Evolutionary conservation across 163 green algal species (phyloP), one percentile per base, ranked within the genome.

Genomic region (Scenedesmus sp.): DNA sequence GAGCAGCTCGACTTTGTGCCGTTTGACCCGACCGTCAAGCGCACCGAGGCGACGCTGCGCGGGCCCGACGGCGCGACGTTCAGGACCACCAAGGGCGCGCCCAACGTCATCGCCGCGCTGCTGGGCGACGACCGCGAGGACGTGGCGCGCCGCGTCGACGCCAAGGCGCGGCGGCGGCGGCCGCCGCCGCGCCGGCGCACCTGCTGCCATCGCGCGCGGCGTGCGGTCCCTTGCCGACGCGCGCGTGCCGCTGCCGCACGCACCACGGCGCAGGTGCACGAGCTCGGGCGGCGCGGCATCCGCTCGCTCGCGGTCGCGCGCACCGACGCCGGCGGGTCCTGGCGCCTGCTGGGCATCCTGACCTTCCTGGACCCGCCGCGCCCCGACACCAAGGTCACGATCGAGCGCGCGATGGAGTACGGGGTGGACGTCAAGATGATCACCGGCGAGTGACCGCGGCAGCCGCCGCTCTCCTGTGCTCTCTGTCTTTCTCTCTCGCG

Each of bases 351-450:
- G 58, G 93, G 93, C 66, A 84, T 97, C 39, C 86, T 97, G 1
- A 93, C 93, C 28, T 93, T 97, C 73, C 84, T 97, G 58, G 93
- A 97, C 81, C 93, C 93, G 10, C 93, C 93, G 5, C 87, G 93
- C 50, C 89, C 87, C 36, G 93, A 97, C 85, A 97, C 91, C 74
- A 94, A 92, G 77, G 70, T 85, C 22, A 95, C 92, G 13, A 91
- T 96, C 63, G 75, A 92, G 36, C 66, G 81, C 15, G 93, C 93
- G 0, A 80, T 93, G 72, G 87, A 91, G 63, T 87, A 91, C 31
- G 93, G 93, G 13, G 90, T 97, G 29, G 88, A 92, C 57, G 92
- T 94, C 17, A 94, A 94, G 84, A 94, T 94, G 90, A 88, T 94
- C 65, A 93, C 86, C 84, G 63, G 48, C 66, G 33, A 3, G 47